Evolutionary conservation across 495 filamentous ascomycete species (phyloP).

Genomic region (Penicillium antarcticum): DNA sequence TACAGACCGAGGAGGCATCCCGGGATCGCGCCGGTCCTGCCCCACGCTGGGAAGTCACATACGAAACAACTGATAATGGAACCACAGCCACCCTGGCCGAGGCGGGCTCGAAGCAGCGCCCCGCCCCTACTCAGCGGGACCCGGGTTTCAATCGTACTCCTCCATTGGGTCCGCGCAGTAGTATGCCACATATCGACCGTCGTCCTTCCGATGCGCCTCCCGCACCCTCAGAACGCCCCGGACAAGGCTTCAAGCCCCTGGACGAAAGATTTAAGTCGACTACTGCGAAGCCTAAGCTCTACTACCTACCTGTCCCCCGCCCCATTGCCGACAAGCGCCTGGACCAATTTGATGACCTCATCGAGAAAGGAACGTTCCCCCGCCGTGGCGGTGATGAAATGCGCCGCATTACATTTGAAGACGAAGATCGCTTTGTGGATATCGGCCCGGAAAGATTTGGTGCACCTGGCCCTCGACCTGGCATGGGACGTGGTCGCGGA

Average conservation of each 20-base stretch:
- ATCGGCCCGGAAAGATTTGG: constrained; percentile 56
- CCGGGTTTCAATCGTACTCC: constrained; percentile 32
- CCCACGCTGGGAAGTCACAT: constrained; percentile 69
- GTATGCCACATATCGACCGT: constrained; percentile 19
- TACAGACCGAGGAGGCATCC: constrained; percentile 60
- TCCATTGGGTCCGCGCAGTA: constrained; percentile 33
- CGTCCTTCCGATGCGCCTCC: constrained; percentile 20
- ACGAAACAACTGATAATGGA: constrained; percentile 55
- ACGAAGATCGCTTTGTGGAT: constrained; percentile 67
- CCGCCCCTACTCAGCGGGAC: constrained; percentile 21
- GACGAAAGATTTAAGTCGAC: constrained; percentile 65
- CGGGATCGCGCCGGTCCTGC: constrained; percentile 43
- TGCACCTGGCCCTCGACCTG: constrained; percentile 36
- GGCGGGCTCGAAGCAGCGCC: constrained; percentile 26
- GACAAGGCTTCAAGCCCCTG: constrained; percentile 54
- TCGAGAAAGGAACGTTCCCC: constrained; percentile 40
- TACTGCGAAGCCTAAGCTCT: constrained; percentile 64
- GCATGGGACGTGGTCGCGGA: constrained; percentile 32
- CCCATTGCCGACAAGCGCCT: constrained; percentile 59
- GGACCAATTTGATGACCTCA: constrained; percentile 56
- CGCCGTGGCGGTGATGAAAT: constrained; percentile 58
- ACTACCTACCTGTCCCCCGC: constrained; percentile 56
- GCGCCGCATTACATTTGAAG: constrained; percentile 76
- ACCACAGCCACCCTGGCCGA: constrained; percentile 56
- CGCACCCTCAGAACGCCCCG: constrained; percentile 23